These are phyloP conservation scores for Colletotrichum higginsianum DNA, from an alignment of 2,329 filamentous ascomycete genomes.

Conservation along the genomic window DNA sequence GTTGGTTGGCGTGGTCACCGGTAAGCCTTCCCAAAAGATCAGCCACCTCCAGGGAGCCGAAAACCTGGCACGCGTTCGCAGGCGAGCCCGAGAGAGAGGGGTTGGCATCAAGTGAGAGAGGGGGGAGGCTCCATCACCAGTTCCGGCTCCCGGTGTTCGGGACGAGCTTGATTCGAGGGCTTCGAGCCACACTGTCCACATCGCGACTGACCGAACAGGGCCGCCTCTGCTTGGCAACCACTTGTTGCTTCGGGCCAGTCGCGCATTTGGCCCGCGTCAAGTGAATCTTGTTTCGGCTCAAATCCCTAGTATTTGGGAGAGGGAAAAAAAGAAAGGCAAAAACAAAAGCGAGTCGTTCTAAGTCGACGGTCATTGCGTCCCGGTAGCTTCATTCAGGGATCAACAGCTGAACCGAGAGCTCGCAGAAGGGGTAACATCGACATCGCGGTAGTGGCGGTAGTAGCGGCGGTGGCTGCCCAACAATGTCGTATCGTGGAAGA, in stretches of 20 bases:
- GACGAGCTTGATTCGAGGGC: conserved; percentile 25
- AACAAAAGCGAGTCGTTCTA: conserved; percentile 11
- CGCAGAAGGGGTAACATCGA: neutral
- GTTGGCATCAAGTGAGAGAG: conserved; percentile 13
- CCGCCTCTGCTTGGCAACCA: conserved; percentile 13
- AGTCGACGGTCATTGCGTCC: conserved; percentile 18
- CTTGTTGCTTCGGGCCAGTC: conserved; percentile 23
- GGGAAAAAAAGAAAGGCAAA: neutral
- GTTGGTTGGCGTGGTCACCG: conserved; percentile 39
- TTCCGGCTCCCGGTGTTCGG: conserved; percentile 35
- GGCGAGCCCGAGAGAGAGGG: conserved; percentile 11
- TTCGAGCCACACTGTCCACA: conserved; percentile 3
- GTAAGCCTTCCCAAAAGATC: conserved; percentile 38
- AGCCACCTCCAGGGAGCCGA: conserved; percentile 12
- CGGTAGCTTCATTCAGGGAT: conserved; percentile 3
- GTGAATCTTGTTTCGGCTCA: conserved; percentile 5
- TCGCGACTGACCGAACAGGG: neutral
- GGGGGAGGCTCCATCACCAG: conserved; percentile 15
- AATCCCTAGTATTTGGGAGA: conserved; percentile 9
- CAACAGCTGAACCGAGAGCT: conserved; percentile 12
- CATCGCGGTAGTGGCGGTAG: neutral
- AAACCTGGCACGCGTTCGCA: conserved; percentile 16
- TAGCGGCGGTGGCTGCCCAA: conserved; percentile 14
- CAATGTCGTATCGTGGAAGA: conserved; percentile 3
- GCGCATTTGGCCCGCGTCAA: neutral